These are phyloP conservation scores for Geosmithia flava DNA, from an alignment of 2,329 filamentous ascomycete genomes.

Conservation along the genomic window DNA sequence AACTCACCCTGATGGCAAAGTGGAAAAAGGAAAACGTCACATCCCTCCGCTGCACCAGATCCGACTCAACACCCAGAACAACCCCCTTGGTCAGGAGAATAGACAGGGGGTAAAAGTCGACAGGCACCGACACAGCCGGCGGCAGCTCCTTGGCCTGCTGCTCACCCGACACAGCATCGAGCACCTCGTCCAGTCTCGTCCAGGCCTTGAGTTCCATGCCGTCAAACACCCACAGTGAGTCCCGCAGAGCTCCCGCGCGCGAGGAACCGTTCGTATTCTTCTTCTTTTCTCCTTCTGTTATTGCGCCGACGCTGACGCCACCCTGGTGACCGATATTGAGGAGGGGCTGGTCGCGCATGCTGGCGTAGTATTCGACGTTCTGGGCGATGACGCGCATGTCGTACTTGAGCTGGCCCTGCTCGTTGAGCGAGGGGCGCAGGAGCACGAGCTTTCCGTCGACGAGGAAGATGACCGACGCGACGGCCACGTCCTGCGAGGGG, in stretches of 20 bases:
- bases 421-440: conserved; percentile 74
- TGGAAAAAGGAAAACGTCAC: conserved; percentile 83
- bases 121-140: conserved; percentile 59
- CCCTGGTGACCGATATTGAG: conserved; percentile 14
- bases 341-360: conserved; percentile 73
- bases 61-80: conserved; percentile 79
- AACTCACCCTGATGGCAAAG: conserved; percentile 70
- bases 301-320: too few species aligned
- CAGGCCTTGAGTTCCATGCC: conserved; percentile 77
- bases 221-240: conserved; percentile 93
- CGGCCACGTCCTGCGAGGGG: conserved; percentile 86
- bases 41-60: conserved; percentile 86
- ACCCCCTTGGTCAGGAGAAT: conserved; percentile 82
- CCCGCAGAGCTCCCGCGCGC: conserved; percentile 43
- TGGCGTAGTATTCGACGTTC: conserved; percentile 88
- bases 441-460: conserved; percentile 94
- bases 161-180: conserved; percentile 57
- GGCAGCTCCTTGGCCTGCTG: conserved; percentile 54
- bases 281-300: too few species aligned
- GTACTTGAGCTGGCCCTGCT: conserved; percentile 80
- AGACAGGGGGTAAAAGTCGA: conserved; percentile 95
- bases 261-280: neutral
- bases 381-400: conserved; percentile 96
- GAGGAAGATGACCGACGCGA: conserved; percentile 89
- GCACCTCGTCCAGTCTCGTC: conserved; percentile 76